A percentile compares a stretch with the other conserved stretches of the same genome.
phyloP scores from a whole-genome alignment of 306 rosid species.

The Prunus padus region DNA sequence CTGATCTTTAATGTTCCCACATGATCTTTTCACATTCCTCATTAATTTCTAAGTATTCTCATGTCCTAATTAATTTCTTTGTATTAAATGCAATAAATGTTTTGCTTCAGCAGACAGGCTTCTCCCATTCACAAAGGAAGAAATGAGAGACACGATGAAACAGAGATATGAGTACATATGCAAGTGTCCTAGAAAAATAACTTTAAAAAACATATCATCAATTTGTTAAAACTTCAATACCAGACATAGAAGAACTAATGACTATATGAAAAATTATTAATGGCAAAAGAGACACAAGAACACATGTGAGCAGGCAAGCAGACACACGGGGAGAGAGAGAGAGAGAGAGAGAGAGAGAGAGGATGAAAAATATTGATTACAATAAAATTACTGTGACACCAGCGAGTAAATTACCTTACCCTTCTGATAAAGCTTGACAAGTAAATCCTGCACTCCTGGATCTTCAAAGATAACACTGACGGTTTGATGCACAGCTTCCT shows the following conservation, averaged over 20 bases:
- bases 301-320: not conserved
- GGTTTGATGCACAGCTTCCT: constrained; percentile 97
- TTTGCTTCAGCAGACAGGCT: not conserved
- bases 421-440: constrained; percentile 74
- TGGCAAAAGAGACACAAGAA: not conserved
- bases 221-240: not conserved
- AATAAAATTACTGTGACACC: not conserved
- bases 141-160: not conserved
- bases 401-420: constrained; percentile 34
- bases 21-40: no score
- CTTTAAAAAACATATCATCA: not conserved
- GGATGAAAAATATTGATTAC: not conserved
- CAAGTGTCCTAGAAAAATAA: not conserved
- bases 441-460: constrained; percentile 96
- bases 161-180: not conserved
- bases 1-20: no score
- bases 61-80: no score
- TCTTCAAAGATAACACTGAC: constrained; percentile 95
- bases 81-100: no score
- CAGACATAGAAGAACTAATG: not conserved
- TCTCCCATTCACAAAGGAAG: not conserved
- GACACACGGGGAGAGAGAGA: not conserved
- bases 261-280: not conserved
- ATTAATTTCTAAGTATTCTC: no score
- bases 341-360: not conserved